Conservation (phyloP, 768 basidiomycete genomes). For the Phylloporus scabripes region DNA sequence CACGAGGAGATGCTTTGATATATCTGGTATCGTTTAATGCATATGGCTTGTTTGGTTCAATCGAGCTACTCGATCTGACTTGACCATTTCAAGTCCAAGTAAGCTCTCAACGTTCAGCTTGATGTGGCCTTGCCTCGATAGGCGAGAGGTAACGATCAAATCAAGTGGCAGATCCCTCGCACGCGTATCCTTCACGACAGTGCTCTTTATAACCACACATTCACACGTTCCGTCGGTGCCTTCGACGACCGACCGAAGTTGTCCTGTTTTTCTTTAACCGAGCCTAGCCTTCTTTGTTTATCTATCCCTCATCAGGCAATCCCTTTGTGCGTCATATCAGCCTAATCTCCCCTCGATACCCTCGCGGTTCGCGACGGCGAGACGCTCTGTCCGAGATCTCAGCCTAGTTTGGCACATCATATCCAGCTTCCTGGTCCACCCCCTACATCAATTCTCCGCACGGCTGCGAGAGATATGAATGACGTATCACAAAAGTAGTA, state of each 20-base stretch:
- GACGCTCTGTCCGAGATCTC: background rate
- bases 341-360: background rate
- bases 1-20: constrained; percentile 46
- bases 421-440: background rate
- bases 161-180: background rate
- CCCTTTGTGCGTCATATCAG: constrained; percentile 12
- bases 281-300: background rate
- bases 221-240: background rate
- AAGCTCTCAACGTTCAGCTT: background rate
- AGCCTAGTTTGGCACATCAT: background rate
- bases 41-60: too few relatives aligned
- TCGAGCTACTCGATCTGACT: too few relatives aligned
- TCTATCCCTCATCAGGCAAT: constrained; percentile 2
- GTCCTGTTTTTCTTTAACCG: background rate
- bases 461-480: background rate
- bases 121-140: background rate
- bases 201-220: background rate
- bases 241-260: background rate
- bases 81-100: too few relatives aligned
- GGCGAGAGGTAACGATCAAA: too few relatives aligned
- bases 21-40: too few relatives aligned
- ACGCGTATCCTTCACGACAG: background rate
- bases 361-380: background rate
- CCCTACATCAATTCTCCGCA: background rate
- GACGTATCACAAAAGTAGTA: constrained; percentile 4